Percentiles rank a stretch among this genome's conserved stretches.
Conservation (phyloP, 257 asterid genomes). For the Solanum pimpinellifolium region DNA sequence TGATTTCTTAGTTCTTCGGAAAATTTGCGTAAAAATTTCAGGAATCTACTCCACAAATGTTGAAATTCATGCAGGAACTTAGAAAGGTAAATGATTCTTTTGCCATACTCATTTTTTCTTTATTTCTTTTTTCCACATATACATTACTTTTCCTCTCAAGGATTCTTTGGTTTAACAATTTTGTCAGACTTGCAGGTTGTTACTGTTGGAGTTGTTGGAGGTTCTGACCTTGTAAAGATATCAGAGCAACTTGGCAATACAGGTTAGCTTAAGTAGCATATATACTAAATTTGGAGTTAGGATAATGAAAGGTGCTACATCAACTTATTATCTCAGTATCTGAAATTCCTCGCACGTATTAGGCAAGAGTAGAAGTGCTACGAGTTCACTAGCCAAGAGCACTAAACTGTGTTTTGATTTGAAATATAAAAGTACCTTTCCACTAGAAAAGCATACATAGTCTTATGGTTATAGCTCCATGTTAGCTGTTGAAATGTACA, state of each 20-base stretch:
- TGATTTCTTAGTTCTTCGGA: not conserved
- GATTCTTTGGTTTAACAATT: not conserved
- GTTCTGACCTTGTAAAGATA: constrained; percentile 94
- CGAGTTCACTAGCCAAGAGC: not conserved
- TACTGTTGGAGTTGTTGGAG: constrained; percentile 91
- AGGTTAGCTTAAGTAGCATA: constrained; percentile 27
- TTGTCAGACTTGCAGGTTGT: constrained; percentile 43
- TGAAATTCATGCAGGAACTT: constrained; percentile 67
- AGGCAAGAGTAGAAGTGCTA: not conserved
- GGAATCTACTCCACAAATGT: constrained; percentile 65
- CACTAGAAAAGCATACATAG: not conserved
- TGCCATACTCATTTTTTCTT: not conserved
- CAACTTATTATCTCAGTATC: not conserved
- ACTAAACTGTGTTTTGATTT: not conserved
- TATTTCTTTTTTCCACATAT: not conserved
- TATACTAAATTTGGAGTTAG: not conserved
- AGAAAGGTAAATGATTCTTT: constrained; percentile 41
- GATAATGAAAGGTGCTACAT: not conserved
- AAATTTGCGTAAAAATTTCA: constrained; percentile 8
- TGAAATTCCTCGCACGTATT: not conserved
- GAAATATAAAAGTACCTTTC: not conserved
- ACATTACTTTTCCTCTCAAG: not conserved
- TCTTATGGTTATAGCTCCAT: not conserved
- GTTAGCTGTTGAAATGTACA: not conserved
- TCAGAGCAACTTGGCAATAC: constrained; percentile 86